Evolutionary conservation across 2,329 filamentous ascomycete genomes (phyloP).

Genomic region (Colletotrichum orbiculare): DNA sequence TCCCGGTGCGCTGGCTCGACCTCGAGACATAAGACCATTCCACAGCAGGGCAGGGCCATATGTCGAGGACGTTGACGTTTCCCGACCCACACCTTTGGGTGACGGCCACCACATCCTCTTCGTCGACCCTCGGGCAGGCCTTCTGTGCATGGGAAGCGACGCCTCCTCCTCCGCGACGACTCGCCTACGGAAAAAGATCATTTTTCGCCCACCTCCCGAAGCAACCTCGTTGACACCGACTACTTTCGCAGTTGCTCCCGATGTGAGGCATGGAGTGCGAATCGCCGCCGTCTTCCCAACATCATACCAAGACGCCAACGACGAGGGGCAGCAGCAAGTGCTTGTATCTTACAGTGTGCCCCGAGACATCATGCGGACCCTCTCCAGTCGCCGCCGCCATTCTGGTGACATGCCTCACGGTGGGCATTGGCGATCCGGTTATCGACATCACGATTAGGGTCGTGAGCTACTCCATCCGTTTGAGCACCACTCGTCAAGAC

Average conservation of each 20-base stretch:
- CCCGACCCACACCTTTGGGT: constrained; percentile 71
- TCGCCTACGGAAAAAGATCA: constrained; percentile 68
- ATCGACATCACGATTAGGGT: too few species aligned
- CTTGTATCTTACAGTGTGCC: constrained; percentile 72
- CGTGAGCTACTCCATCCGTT: too few species aligned
- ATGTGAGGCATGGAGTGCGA: constrained; percentile 67
- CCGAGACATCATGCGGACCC: too few species aligned
- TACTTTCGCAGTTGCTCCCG: constrained; percentile 66
- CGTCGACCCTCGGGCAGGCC: constrained; percentile 66
- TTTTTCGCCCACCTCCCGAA: constrained; percentile 54
- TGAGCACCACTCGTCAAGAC: constrained; percentile 26
- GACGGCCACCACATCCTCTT: constrained; percentile 75
- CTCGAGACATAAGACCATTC: not conserved
- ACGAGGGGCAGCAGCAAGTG: constrained; percentile 44
- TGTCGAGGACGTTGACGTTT: constrained; percentile 62
- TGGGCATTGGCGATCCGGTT: too few species aligned
- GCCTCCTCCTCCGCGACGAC: constrained; percentile 61
- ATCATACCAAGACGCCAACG: constrained; percentile 11
- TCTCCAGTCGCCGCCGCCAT: too few species aligned
- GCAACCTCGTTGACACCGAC: constrained; percentile 53
- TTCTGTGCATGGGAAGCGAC: constrained; percentile 71
- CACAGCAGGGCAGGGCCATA: constrained; percentile 29
- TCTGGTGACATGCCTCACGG: too few species aligned
- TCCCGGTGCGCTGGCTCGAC: not conserved
- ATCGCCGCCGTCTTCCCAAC: constrained; percentile 67